Conservation (phyloP, 2,329 filamentous ascomycete genomes). For the Fusarium duplospermum region DNA sequence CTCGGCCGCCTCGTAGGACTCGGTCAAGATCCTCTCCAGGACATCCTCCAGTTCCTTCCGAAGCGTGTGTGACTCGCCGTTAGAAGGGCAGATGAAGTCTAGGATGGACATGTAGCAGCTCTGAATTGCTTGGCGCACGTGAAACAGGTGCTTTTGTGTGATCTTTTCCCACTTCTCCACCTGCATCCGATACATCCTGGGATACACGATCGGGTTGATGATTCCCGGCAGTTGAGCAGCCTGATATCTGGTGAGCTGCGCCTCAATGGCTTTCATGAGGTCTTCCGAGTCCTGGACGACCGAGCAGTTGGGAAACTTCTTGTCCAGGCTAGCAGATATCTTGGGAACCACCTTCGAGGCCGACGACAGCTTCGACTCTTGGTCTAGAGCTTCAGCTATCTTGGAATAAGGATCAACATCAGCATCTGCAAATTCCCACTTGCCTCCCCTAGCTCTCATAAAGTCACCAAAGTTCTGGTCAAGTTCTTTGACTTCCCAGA, state of each 20-base stretch:
- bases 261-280: conserved; percentile 36
- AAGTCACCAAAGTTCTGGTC: conserved; percentile 42
- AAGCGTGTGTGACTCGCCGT: conserved; percentile 28
- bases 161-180: conserved; percentile 48
- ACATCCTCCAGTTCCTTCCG: conserved; percentile 20
- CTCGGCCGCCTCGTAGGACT: neutral
- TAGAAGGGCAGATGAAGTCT: conserved; percentile 21
- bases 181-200: conserved; percentile 46
- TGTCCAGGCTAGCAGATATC: neutral
- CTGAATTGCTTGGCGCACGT: conserved; percentile 28
- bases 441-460: conserved; percentile 45
- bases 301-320: conserved; percentile 9
- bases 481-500: conserved; percentile 32
- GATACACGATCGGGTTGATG: conserved; percentile 47
- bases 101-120: conserved; percentile 34
- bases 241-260: conserved; percentile 43
- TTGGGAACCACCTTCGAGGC: neutral
- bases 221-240: conserved; percentile 49
- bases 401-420: conserved; percentile 25
- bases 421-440: conserved; percentile 42
- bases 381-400: neutral
- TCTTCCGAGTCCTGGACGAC: neutral
- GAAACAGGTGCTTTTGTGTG: conserved; percentile 38
- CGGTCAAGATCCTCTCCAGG: neutral
- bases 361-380: neutral